phyloP scores from a whole-genome alignment of 2,329 filamentous ascomycete genomes.

The Scedosporium aurantiacum region DNA sequence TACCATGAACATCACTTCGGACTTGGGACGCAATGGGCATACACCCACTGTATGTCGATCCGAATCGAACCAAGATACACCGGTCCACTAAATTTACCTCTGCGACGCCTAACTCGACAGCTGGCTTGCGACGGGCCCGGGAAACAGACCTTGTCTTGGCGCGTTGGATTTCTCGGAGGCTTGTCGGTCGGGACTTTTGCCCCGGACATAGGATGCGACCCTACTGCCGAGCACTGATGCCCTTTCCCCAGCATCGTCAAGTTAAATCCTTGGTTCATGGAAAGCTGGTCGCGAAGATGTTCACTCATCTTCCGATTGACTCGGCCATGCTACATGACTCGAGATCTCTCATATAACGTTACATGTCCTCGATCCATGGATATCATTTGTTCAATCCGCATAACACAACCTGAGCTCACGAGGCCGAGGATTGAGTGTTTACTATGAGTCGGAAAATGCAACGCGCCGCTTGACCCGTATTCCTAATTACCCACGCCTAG shows the following conservation, averaged over 20 bases:
- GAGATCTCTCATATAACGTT: neutral
- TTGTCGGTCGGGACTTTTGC: neutral
- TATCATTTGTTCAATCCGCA: neutral
- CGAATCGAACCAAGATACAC: neutral
- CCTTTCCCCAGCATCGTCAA: neutral
- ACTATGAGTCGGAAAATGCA: neutral
- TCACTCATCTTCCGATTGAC: neutral
- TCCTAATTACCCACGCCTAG: neutral
- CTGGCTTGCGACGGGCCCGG: too few species aligned
- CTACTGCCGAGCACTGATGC: neutral
- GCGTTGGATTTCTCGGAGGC: neutral
- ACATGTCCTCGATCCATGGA: neutral
- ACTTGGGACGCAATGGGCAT: neutral
- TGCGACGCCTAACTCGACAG: too few species aligned
- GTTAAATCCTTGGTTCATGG: neutral
- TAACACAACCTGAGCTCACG: neutral
- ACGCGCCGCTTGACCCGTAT: neutral
- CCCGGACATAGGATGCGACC: neutral
- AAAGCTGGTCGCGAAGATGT: neutral
- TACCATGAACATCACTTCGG: neutral
- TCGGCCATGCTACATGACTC: neutral
- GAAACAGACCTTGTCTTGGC: neutral
- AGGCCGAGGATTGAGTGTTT: neutral
- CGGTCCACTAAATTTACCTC: neutral
- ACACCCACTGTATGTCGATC: too few species aligned